Evolutionary conservation across 257 asterid species (phyloP), one percentile per base, ranked within the genome.

Genomic region (Rehmannia glutinosa): DNA sequence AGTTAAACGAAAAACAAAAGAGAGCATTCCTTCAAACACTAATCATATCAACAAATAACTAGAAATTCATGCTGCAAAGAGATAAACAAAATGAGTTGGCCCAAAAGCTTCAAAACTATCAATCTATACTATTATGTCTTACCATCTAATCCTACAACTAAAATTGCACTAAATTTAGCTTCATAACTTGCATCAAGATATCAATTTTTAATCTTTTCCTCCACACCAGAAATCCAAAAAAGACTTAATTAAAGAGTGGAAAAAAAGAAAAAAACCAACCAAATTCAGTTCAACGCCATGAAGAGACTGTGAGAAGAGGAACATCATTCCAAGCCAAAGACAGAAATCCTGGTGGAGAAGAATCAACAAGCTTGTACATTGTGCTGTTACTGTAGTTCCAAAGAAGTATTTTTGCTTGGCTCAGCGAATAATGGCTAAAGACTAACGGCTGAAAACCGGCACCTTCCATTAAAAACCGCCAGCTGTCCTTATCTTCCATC

Each of bases 321-420:
- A 85, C 79, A 68, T 84, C 92, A 59, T 91, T 83, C 99, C 99
- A 94, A 47, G 97, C 95, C 63, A 94, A 66, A 19, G 96, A 88
- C 32, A 94, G 79, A 76, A 88, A 94, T 1, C 96, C 97, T 15
- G 95, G 87, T 3, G 83, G 83, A 58, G 88, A 80, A 66, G 95
- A 88, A 64, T 87, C 96, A 1, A 85, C 51, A 16, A 94, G 80
- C 71, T 82, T 81, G 77, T 87, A 94, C 28, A 61, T 28, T 12
- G 86, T 33, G 81, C 96, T 87, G 74, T 86, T 84, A 56, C 82
- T 79, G 62, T 91, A 94, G 77, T 84, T 84, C 99, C 96, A 88
- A 0, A 94, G 84, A 32, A 94, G 92, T 6, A 91, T 80, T 10
- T 75, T 81, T 0, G 99, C 99, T 69, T 94, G 99, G 81, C 97